A percentile compares a stretch with the other conserved stretches of the same genome.
These are phyloP conservation scores for Hygrocybe coccinea DNA, from an alignment of 768 basidiomycete species.

Conservation along the genomic window DNA sequence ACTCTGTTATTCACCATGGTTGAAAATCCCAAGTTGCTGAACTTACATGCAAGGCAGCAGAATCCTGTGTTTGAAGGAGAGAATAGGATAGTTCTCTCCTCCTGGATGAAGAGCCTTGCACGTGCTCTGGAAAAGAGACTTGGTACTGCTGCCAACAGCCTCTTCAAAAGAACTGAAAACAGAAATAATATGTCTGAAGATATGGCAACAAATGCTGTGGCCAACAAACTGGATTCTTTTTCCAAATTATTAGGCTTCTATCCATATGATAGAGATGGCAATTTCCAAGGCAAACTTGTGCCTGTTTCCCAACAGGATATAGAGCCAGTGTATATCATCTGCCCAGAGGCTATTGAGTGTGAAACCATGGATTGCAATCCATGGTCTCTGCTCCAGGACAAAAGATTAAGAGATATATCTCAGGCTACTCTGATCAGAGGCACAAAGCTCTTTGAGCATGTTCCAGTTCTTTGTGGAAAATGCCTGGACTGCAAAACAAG, in stretches of 20 bases:
- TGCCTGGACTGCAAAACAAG: constrained; percentile 12
- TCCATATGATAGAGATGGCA: not conserved
- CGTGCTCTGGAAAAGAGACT: not conserved
- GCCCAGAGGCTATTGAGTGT: not conserved
- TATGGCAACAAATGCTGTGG: not conserved
- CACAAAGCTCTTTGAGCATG: not conserved
- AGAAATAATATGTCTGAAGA: not conserved
- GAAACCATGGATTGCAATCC: not conserved
- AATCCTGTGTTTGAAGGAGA: not conserved
- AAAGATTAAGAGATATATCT: not conserved
- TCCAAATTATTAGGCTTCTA: not conserved
- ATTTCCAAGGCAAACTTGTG: not conserved
- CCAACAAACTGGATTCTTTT: not conserved
- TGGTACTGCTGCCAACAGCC: not conserved
- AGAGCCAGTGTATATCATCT: not conserved
- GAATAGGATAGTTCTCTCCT: not conserved
- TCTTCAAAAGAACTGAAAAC: not conserved
- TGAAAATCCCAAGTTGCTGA: not conserved
- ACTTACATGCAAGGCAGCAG: constrained; percentile 1
- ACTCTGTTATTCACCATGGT: not conserved
- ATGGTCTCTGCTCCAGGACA: not conserved
- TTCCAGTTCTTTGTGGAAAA: constrained; percentile 14
- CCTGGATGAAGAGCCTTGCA: not conserved
- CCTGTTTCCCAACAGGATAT: not conserved
- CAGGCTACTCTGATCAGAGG: not conserved